Evolutionary conservation across 1,139 yeast genomes (phyloP).

Genomic region (Hyphopichia khmerensis): DNA sequence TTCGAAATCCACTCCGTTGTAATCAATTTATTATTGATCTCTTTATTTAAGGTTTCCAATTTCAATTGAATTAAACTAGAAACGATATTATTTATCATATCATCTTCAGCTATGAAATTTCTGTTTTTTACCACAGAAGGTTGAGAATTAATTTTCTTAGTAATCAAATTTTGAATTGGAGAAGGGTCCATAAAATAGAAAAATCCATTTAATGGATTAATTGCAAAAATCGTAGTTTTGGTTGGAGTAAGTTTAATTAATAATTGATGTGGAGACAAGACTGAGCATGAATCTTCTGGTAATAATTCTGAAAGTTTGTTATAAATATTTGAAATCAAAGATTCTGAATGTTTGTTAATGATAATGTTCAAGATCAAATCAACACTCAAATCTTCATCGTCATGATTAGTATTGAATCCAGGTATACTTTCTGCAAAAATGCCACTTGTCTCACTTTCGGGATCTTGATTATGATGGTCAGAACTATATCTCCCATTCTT

Average conservation of each 20-base stretch:
- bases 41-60: conserved; percentile 52
- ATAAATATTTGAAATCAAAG: conserved; percentile 25
- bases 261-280: conserved; percentile 37
- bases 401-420: conserved; percentile 7
- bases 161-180: conserved; percentile 34
- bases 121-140: conserved; percentile 18
- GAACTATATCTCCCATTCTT: conserved; percentile 47
- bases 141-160: conserved; percentile 33
- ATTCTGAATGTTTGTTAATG: conserved; percentile 40
- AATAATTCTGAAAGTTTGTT: conserved; percentile 10
- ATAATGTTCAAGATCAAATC: conserved; percentile 35
- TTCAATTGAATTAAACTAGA: conserved; percentile 45
- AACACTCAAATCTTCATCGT: conserved; percentile 30
- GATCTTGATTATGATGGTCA: conserved; percentile 15
- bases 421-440: conserved; percentile 2
- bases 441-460: neutral
- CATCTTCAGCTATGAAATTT: conserved; percentile 27
- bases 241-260: conserved; percentile 33
- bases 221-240: conserved; percentile 38
- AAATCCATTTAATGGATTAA: conserved; percentile 46
- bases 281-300: conserved; percentile 20
- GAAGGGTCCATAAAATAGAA: conserved; percentile 47
- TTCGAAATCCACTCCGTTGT: conserved; percentile 70
- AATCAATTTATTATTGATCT: conserved; percentile 52
- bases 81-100: conserved; percentile 33